A percentile compares a stretch with the other conserved stretches of the same genome.
Conservation (phyloP, 331 rosid species). For the Acacia pycnantha region DNA sequence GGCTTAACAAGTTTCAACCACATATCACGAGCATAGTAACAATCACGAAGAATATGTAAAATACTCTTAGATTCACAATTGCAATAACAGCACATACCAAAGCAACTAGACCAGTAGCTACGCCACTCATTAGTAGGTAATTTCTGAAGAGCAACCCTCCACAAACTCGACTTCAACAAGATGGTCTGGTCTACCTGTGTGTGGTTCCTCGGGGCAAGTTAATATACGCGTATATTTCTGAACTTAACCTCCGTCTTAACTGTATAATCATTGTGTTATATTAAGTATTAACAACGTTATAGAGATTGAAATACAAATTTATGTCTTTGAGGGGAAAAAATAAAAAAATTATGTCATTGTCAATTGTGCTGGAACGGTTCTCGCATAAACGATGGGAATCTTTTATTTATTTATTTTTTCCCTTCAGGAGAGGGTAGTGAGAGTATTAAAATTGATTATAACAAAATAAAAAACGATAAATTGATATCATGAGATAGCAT, state of each 20-base stretch:
- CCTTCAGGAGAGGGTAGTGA: background rate
- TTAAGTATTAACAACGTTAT: background rate
- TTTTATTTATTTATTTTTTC: background rate
- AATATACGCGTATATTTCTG: background rate
- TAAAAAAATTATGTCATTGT: no score
- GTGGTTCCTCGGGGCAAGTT: background rate
- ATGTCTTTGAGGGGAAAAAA: no score
- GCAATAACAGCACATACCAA: no score
- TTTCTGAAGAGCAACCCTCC: no score
- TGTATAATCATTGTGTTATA: background rate
- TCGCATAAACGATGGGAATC: background rate
- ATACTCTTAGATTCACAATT: no score
- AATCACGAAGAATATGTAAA: no score
- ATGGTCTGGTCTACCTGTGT: background rate
- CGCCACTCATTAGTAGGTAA: no score
- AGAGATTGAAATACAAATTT: background rate
- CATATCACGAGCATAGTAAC: no score
- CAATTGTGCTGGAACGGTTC: background rate
- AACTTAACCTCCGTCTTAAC: background rate
- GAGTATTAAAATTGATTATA: background rate
- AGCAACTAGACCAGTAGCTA: no score
- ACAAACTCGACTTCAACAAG: no score
- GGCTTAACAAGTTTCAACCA: no score
- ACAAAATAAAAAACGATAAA: background rate
- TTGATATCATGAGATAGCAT: slow-evolving; percentile 1